Evolutionary conservation across 345 rosid genomes (phyloP).

Genomic region (Erodium maritimum): DNA sequence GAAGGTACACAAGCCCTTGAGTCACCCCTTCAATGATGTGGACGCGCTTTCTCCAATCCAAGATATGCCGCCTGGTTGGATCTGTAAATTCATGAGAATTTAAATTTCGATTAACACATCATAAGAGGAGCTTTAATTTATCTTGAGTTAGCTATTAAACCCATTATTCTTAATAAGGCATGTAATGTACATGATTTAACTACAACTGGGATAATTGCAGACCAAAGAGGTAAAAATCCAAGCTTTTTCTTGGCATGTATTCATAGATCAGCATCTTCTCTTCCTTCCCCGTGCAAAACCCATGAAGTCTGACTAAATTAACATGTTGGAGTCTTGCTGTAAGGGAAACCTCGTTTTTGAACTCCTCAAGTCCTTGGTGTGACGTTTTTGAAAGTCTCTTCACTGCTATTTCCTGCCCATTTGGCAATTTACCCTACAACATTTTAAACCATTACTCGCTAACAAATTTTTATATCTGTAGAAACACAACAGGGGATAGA

Average conservation of each 20-base stretch:
- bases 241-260: conserved; percentile 18
- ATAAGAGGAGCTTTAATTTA: too few species aligned
- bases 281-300: conserved; percentile 11
- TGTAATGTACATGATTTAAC: neutral
- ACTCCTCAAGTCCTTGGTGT: conserved; percentile 16
- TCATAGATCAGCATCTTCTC: conserved; percentile 22
- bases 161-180: neutral
- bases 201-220: neutral
- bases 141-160: too few species aligned
- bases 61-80: neutral
- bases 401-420: conserved; percentile 16
- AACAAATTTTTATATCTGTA: neutral
- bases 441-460: neutral
- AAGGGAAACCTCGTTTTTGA: conserved; percentile 14
- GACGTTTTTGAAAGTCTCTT: conserved; percentile 19
- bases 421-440: conserved; percentile 12
- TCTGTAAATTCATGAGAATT: neutral
- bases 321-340: conserved; percentile 18
- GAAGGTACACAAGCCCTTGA: conserved; percentile 25
- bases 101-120: neutral
- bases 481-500: neutral
- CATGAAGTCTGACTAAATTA: conserved; percentile 12
- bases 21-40: conserved; percentile 12
- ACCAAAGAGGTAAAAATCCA: conserved; percentile 17
- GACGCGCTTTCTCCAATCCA: conserved; percentile 10